Conservation (phyloP, 192 early-diverging fungal species). For the Dissophora globulifera region DNA sequence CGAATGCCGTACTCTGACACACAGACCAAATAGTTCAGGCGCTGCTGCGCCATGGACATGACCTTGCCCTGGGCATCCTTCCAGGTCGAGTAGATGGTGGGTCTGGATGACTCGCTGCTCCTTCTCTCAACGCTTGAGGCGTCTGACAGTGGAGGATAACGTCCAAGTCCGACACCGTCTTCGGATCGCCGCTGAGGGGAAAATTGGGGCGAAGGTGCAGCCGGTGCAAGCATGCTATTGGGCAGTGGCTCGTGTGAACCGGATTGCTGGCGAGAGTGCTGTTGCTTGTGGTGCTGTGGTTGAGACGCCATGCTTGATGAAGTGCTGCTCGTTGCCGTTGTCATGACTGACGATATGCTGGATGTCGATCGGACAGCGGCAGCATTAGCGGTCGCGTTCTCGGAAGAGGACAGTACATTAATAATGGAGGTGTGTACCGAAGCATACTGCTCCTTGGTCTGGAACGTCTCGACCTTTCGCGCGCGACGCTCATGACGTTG, state of each 20-base stretch:
- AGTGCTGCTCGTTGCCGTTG: constrained; percentile 16
- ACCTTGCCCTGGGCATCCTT: constrained; percentile 38
- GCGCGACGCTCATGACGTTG: constrained; percentile 7
- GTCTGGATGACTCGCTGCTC: not conserved
- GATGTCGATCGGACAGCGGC: constrained; percentile 9
- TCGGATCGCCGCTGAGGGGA: not conserved
- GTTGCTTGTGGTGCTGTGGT: no score
- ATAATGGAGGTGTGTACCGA: constrained; percentile 42
- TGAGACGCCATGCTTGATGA: no score
- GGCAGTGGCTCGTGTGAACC: not conserved
- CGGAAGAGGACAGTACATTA: constrained; percentile 28
- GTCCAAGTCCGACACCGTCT: not conserved
- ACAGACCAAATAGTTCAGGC: constrained; percentile 39
- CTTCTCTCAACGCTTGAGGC: not conserved
- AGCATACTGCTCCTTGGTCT: constrained; percentile 31
- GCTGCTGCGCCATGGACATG: constrained; percentile 34
- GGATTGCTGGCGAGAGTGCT: no score
- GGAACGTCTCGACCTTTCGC: constrained; percentile 38
- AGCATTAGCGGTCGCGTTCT: constrained; percentile 6
- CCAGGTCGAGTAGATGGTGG: constrained; percentile 26
- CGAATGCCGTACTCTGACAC: constrained; percentile 37
- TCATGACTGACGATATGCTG: constrained; percentile 26
- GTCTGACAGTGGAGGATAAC: no score
- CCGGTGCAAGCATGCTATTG: no score
- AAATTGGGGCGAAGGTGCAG: no score